Percentiles rank a stretch among this genome's conserved stretches.
Evolutionary conservation across 2,329 filamentous ascomycete species (phyloP).

Genomic region (Colletotrichum aenigma): DNA sequence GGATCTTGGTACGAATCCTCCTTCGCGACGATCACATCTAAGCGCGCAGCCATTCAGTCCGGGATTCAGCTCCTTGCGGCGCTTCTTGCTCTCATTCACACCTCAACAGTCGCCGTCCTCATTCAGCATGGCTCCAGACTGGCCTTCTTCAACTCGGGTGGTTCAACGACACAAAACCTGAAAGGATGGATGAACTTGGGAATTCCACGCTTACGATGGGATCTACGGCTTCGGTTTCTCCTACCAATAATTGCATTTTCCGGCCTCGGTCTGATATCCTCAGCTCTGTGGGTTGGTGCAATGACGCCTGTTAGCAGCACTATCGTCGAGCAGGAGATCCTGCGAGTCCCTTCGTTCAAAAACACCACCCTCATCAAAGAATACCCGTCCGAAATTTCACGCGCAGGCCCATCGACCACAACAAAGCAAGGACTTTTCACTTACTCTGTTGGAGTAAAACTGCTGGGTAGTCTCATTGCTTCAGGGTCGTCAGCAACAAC

Average conservation of each 20-base stretch:
- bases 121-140: constrained; percentile 5
- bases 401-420: constrained; percentile 18
- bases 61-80: neutral
- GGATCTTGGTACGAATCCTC: constrained; percentile 3
- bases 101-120: neutral
- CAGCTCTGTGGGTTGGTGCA: constrained; percentile 25
- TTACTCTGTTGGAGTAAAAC: constrained; percentile 28
- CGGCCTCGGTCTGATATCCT: neutral
- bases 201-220: neutral
- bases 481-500: constrained; percentile 25
- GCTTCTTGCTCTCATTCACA: neutral
- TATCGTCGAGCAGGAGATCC: neutral
- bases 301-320: constrained; percentile 25
- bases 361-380: constrained; percentile 24
- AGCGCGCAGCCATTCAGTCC: neutral
- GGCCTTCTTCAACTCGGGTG: neutral
- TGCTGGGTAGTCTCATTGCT: constrained; percentile 24
- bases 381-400: constrained; percentile 25
- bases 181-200: neutral
- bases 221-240: neutral
- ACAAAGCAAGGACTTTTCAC: constrained; percentile 25
- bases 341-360: constrained; percentile 25
- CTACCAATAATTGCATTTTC: neutral
- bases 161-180: neutral
- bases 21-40: neutral